Conservation (phyloP, 2,329 filamentous ascomycete genomes). For the Apiospora phragmitis region DNA sequence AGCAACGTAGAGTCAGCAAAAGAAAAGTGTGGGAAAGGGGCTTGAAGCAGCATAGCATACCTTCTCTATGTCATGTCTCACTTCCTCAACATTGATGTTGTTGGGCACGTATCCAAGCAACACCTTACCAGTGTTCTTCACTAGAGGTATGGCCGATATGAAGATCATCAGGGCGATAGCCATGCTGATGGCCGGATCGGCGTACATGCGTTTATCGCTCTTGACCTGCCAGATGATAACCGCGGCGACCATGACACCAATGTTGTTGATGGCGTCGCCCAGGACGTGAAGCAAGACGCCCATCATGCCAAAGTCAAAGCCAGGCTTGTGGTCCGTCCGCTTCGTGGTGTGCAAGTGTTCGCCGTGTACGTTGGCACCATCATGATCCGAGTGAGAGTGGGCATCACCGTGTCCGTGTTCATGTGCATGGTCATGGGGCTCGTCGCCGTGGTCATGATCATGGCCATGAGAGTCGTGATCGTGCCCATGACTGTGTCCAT, state of each 20-base stretch:
- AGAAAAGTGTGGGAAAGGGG: neutral
- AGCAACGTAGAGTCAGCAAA: neutral
- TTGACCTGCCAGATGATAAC: conserved; percentile 67
- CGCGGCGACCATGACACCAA: conserved; percentile 72
- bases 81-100: conserved; percentile 59
- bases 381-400: neutral
- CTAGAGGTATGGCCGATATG: conserved; percentile 46
- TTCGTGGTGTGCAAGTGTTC: neutral
- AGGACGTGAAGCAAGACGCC: conserved; percentile 71
- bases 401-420: neutral
- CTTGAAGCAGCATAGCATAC: conserved; percentile 33
- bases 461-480: neutral
- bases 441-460: neutral
- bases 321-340: neutral
- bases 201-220: conserved; percentile 63
- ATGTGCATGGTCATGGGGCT: neutral
- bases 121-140: conserved; percentile 63
- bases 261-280: conserved; percentile 73
- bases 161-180: conserved; percentile 73
- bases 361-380: neutral
- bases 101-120: conserved; percentile 66
- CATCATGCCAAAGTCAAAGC: conserved; percentile 65
- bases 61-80: conserved; percentile 69
- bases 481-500: neutral
- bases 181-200: conserved; percentile 68